A percentile compares a stretch with the other conserved stretches of the same genome.
Evolutionary conservation across 805 yeast species (phyloP).

Genomic region (Sugiyamaella mastotermitis): DNA sequence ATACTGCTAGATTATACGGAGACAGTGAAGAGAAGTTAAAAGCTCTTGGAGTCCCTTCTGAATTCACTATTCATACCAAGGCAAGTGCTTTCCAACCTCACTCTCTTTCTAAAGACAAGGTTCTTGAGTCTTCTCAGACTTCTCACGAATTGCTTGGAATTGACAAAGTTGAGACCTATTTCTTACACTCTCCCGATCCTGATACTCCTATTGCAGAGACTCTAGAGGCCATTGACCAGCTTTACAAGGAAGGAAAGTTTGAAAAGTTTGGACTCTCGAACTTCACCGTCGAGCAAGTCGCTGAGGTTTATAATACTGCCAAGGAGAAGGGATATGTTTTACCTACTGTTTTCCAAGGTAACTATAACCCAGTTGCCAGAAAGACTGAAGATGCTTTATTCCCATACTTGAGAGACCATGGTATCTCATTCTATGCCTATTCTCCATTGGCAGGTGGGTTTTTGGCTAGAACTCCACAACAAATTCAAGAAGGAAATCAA

Average conservation of each 20-base stretch:
- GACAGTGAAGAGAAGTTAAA: slow-evolving; percentile 20
- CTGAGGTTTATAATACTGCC: slow-evolving; percentile 18
- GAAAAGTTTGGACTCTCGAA: slow-evolving; percentile 26
- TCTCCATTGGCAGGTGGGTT: slow-evolving; percentile 26
- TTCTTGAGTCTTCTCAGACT: slow-evolving; percentile 14
- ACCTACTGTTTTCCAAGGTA: slow-evolving; percentile 28
- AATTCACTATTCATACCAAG: slow-evolving; percentile 22
- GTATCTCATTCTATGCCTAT: slow-evolving; percentile 24
- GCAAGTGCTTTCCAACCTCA: slow-evolving; percentile 17
- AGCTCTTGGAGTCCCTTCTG: slow-evolving; percentile 13
- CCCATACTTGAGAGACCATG: slow-evolving; percentile 19
- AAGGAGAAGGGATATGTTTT: slow-evolving; percentile 21
- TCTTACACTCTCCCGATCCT: slow-evolving; percentile 25
- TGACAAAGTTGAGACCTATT: slow-evolving; percentile 21
- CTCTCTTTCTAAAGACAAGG: slow-evolving; percentile 13
- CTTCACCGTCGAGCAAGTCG: slow-evolving; percentile 21
- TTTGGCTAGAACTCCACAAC: slow-evolving; percentile 16
- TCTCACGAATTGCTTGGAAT: slow-evolving; percentile 16
- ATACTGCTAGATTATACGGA: slow-evolving; percentile 26
- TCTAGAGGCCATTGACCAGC: slow-evolving; percentile 21
- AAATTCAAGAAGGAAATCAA: slow-evolving; percentile 10
- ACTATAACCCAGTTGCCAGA: slow-evolving; percentile 26
- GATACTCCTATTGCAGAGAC: slow-evolving; percentile 24
- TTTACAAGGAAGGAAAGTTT: slow-evolving; percentile 23
- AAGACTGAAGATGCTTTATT: slow-evolving; percentile 21